A percentile compares a stretch with the other conserved stretches of the same genome.
These are phyloP conservation scores for Tulasnella sp. DNA, from an alignment of 768 basidiomycete genomes.

Conservation along the genomic window DNA sequence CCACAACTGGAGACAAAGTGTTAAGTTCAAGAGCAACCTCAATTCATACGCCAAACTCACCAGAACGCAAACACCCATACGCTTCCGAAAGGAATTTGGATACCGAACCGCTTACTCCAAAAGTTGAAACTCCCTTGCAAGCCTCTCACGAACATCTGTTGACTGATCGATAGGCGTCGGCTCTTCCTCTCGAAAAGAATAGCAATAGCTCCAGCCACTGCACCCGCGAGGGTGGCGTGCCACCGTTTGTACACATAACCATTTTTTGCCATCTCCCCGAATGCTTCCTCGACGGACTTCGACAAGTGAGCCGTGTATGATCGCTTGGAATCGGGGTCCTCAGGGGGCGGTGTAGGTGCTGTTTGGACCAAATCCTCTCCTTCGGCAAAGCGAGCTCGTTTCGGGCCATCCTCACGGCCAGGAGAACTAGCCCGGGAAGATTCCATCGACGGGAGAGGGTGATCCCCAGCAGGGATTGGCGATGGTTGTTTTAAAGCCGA, in stretches of 20 bases:
- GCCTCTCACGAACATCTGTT: conserved; percentile 91
- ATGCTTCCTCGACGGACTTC: neutral
- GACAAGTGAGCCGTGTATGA: neutral
- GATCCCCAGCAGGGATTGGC: neutral
- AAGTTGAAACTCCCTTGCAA: conserved; percentile 86
- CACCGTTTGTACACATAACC: conserved; percentile 42
- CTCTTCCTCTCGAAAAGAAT: conserved; percentile 73
- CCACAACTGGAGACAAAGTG: conserved; percentile 52
- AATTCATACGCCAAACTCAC: conserved; percentile 40
- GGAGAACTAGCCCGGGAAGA: neutral
- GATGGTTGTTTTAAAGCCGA: neutral
- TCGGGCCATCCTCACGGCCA: neutral
- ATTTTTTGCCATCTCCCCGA: neutral
- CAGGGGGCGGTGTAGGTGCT: conserved; percentile 3
- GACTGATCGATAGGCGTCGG: conserved; percentile 64
- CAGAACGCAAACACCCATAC: conserved; percentile 73
- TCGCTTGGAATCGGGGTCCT: neutral
- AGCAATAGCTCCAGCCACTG: conserved; percentile 56
- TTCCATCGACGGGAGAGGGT: neutral
- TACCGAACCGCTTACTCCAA: conserved; percentile 59
- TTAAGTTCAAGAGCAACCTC: neutral
- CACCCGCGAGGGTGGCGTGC: conserved; percentile 77
- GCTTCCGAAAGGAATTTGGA: conserved; percentile 77
- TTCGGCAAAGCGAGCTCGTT: neutral
- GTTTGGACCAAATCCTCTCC: conserved; percentile 2